Evolutionary conservation across 1,284 basidiomycete genomes (phyloP).

Genomic region (Tilletia walkeri): DNA sequence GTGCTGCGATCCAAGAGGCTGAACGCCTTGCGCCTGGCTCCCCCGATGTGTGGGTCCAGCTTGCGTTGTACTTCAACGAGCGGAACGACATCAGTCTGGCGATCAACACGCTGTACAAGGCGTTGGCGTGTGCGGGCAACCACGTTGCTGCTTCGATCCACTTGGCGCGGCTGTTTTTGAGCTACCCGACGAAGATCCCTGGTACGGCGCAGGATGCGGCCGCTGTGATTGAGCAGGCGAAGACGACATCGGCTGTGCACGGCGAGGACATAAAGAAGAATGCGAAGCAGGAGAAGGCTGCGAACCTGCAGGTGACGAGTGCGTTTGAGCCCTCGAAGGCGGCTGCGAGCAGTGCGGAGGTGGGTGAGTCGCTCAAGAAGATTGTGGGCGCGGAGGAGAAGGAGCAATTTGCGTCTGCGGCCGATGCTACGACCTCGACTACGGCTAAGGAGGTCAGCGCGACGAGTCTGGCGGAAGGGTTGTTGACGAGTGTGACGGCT

Average conservation of each 20-base stretch:
- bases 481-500: conserved; percentile 42
- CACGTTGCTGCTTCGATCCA: conserved; percentile 48
- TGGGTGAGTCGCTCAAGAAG: conserved; percentile 18
- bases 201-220: conserved; percentile 20
- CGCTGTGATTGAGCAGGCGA: conserved; percentile 10
- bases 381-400: background rate
- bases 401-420: conserved; percentile 26
- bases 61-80: conserved; percentile 40
- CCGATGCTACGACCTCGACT: conserved; percentile 32
- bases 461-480: conserved; percentile 46
- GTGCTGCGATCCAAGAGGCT: conserved; percentile 89
- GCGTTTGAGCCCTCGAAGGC: conserved; percentile 14
- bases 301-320: background rate
- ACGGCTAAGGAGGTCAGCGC: conserved; percentile 38
- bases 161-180: conserved; percentile 47
- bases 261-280: background rate
- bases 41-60: conserved; percentile 88
- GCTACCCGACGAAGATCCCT: conserved; percentile 33
- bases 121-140: conserved; percentile 42
- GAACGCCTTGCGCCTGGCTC: conserved; percentile 83
- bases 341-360: background rate
- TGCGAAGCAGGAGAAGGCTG: conserved; percentile 7
- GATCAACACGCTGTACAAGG: conserved; percentile 53
- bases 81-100: conserved; percentile 30
- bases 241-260: background rate